Conservation (phyloP, 2,329 filamentous ascomycete genomes). For the Penicillium sp. region DNA sequence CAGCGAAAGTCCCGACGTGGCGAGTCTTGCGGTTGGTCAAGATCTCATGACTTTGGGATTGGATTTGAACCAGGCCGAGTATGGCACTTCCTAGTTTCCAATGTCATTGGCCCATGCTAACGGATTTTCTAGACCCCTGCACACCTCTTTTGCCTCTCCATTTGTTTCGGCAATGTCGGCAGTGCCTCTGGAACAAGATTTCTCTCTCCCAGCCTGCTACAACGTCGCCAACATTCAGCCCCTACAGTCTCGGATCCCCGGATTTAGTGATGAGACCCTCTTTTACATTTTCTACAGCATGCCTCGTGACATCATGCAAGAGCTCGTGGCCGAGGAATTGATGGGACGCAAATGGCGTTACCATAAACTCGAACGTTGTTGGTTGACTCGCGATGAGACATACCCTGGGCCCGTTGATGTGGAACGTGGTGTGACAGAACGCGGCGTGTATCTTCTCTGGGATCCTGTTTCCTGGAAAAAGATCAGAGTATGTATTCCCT, state of each 20-base stretch:
- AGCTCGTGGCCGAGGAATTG: conserved; percentile 65
- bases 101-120: conserved; percentile 18
- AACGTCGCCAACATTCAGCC: conserved; percentile 67
- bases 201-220: conserved; percentile 64
- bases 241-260: conserved; percentile 58
- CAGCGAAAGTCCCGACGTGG: conserved; percentile 54
- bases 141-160: conserved; percentile 65
- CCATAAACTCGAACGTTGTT: conserved; percentile 55
- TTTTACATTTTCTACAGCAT: conserved; percentile 72
- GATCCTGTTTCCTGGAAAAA: conserved; percentile 54
- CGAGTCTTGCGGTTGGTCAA: conserved; percentile 62
- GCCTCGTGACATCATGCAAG: conserved; percentile 66
- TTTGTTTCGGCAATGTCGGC: conserved; percentile 60
- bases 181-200: conserved; percentile 64
- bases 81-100: conserved; percentile 29
- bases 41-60: conserved; percentile 65
- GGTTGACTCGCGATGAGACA: conserved; percentile 53
- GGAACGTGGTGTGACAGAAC: conserved; percentile 51
- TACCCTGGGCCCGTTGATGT: conserved; percentile 52
- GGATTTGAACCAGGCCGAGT: conserved; percentile 65
- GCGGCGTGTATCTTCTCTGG: conserved; percentile 55
- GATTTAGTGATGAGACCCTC: conserved; percentile 65
- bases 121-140: conserved; percentile 52
- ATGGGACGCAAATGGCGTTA: conserved; percentile 56
- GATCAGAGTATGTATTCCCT: conserved; percentile 42